Evolutionary conservation across 345 rosid genomes (phyloP).

Genomic region (Citrus trifoliata): DNA sequence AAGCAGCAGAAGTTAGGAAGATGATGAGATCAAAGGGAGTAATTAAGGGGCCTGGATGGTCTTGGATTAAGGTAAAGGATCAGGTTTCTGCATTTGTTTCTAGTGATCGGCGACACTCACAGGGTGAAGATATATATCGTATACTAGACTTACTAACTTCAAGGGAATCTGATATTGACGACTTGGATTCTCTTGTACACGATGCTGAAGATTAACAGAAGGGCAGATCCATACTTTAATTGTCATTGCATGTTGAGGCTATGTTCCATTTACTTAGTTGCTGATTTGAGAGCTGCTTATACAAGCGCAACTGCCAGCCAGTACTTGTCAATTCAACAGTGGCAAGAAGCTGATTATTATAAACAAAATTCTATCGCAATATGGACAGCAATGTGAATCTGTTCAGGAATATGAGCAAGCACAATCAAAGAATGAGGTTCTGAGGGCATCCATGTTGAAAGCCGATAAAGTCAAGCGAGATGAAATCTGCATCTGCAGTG

Average conservation of each 20-base stretch:
- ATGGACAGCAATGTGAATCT: neutral
- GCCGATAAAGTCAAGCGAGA: neutral
- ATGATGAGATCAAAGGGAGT: slow-evolving; percentile 69
- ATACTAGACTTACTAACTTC: slow-evolving; percentile 45
- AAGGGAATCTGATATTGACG: slow-evolving; percentile 24
- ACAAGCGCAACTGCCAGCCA: neutral
- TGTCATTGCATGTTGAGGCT: neutral
- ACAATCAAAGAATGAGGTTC: neutral
- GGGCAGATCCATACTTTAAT: neutral
- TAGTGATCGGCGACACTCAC: slow-evolving; percentile 54
- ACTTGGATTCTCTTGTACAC: slow-evolving; percentile 25
- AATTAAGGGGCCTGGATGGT: slow-evolving; percentile 84
- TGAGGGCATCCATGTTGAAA: neutral
- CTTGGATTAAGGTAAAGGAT: slow-evolving; percentile 69
- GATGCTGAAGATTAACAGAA: slow-evolving; percentile 19
- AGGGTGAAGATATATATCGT: slow-evolving; percentile 47
- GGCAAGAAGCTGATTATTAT: slow-evolving; percentile 1
- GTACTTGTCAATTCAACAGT: neutral
- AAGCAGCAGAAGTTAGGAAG: slow-evolving; percentile 73
- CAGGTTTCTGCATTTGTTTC: slow-evolving; percentile 57
- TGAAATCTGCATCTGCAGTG: neutral
- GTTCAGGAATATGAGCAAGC: neutral
- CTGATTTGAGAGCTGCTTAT: neutral
- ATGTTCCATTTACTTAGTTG: neutral
- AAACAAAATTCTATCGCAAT: neutral